A percentile compares a stretch with the other conserved stretches of the same genome.
Conservation (phyloP, 73 alveolate species). For the Paramecium octaurelia region DNA sequence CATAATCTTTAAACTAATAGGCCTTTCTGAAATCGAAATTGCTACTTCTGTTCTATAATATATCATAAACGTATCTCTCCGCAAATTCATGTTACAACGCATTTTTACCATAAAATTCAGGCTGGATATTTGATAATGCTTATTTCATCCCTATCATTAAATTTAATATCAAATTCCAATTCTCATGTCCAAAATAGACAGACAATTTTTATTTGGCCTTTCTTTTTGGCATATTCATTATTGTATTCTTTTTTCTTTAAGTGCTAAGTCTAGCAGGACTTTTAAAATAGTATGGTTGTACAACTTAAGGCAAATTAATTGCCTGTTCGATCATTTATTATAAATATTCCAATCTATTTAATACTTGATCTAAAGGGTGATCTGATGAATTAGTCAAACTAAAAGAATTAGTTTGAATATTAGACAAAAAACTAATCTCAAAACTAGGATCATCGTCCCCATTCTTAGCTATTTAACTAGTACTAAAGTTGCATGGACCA, state of each 20-base stretch:
- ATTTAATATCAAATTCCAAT: conserved; percentile 81
- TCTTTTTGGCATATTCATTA: background rate
- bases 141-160: conserved; percentile 91
- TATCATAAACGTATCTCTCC: conserved; percentile 3
- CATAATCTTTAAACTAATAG: conserved; percentile 78
- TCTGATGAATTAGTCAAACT: background rate
- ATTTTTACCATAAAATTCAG: background rate
- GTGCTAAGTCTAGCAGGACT: background rate
- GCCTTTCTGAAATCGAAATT: conserved; percentile 63
- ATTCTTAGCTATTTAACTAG: background rate
- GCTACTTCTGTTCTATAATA: conserved; percentile 53
- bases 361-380: background rate
- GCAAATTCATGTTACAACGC: background rate
- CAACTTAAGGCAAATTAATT: background rate
- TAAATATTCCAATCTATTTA: background rate
- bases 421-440: background rate
- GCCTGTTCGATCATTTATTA: background rate
- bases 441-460: conserved; percentile 19
- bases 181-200: conserved; percentile 73
- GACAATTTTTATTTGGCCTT: background rate
- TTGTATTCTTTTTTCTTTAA: background rate
- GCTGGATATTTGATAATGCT: conserved; percentile 69
- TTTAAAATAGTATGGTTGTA: background rate
- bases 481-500: conserved; percentile 25
- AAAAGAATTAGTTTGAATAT: background rate